Conservation (phyloP, 148 eudicot genomes). For the Chenopodium suecicum region DNA sequence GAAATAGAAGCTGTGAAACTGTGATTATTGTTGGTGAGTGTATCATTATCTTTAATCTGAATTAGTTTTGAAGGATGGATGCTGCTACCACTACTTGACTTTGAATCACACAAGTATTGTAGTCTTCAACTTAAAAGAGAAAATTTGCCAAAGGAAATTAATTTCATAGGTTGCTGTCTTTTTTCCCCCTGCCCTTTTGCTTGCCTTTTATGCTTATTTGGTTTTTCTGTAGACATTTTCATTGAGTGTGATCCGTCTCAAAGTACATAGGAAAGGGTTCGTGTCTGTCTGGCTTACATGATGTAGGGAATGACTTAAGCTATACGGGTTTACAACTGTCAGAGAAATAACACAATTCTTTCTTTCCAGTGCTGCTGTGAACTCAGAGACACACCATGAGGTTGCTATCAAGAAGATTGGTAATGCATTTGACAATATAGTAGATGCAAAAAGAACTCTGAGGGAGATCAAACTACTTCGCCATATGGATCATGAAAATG, state of each 20-base stretch:
- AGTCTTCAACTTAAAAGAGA: background rate
- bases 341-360: conserved; percentile 11
- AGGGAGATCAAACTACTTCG: conserved; percentile 78
- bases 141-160: background rate
- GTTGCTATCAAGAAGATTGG: conserved; percentile 92
- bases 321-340: background rate
- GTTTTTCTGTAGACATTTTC: background rate
- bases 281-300: background rate
- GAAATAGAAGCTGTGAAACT: too few relatives aligned
- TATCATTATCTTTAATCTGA: too few relatives aligned
- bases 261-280: background rate
- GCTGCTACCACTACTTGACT: too few relatives aligned
- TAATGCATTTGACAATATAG: conserved; percentile 74
- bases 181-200: background rate
- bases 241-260: background rate
- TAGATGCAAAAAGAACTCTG: conserved; percentile 79
- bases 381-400: conserved; percentile 65
- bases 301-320: background rate
- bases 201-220: background rate
- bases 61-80: too few relatives aligned
- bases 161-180: background rate
- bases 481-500: conserved; percentile 79
- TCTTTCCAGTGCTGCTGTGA: conserved; percentile 63
- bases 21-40: background rate
- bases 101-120: too few relatives aligned